Conservation (phyloP, 2,329 filamentous ascomycete species). For the Akanthomyces muscarius region DNA sequence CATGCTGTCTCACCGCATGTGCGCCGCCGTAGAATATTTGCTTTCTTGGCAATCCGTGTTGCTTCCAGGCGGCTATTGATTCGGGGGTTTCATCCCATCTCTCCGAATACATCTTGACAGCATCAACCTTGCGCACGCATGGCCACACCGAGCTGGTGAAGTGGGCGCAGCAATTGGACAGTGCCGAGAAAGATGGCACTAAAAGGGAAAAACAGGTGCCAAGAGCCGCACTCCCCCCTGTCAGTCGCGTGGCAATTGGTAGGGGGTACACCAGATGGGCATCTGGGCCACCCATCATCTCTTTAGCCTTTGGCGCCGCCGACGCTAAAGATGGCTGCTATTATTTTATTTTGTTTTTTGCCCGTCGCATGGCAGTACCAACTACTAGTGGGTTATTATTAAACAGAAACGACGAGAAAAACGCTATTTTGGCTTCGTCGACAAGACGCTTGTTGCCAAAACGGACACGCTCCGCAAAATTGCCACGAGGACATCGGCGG, state of each 20-base stretch:
- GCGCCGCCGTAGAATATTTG: too few species aligned
- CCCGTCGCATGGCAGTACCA: neutral
- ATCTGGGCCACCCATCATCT: neutral
- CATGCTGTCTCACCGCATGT: too few species aligned
- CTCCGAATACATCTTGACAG: neutral
- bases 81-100: neutral
- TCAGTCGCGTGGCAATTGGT: conserved; percentile 5
- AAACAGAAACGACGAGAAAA: neutral
- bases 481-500: conserved; percentile 6
- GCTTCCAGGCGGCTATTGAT: too few species aligned
- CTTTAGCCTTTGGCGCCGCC: neutral
- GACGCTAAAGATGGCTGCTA: neutral
- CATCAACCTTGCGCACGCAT: too few species aligned
- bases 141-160: too few species aligned
- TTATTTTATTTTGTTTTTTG: neutral
- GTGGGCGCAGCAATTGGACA: neutral
- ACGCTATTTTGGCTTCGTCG: neutral
- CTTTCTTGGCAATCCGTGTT: too few species aligned
- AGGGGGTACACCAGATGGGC: neutral
- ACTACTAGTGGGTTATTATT: neutral
- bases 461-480: conserved; percentile 3
- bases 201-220: neutral
- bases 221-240: neutral
- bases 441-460: neutral
- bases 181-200: neutral